Conservation (phyloP, 2,329 filamentous ascomycete genomes). For the Trichoderma sp. region DNA sequence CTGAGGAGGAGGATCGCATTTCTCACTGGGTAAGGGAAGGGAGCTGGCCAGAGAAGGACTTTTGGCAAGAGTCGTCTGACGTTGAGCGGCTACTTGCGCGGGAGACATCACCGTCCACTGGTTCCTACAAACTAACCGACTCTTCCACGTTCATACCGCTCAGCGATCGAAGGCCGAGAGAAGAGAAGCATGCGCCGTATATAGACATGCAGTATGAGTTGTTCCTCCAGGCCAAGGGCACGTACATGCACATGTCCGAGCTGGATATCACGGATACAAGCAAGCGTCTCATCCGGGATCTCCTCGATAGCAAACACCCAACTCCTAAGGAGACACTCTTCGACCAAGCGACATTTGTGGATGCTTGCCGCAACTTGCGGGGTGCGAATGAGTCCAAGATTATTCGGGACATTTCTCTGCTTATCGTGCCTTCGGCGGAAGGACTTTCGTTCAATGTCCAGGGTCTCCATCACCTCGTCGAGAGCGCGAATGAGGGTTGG, state of each 20-base stretch:
- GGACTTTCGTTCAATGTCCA: not conserved
- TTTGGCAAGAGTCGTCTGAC: not conserved
- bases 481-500: no score
- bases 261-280: slow-evolving; percentile 33
- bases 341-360: not conserved
- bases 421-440: no score
- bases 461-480: no score
- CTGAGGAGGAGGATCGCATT: no score
- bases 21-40: slow-evolving; percentile 16
- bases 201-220: slow-evolving; percentile 34
- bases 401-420: not conserved
- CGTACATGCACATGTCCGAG: slow-evolving; percentile 37
- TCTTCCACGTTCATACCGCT: slow-evolving; percentile 27
- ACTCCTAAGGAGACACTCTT: not conserved
- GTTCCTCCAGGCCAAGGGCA: slow-evolving; percentile 39
- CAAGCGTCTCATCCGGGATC: slow-evolving; percentile 27
- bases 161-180: slow-evolving; percentile 39
- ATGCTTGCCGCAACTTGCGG: not conserved
- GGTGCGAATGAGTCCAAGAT: not conserved
- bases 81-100: not conserved
- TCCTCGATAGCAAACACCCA: not conserved
- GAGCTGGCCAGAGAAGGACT: slow-evolving; percentile 16
- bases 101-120: not conserved
- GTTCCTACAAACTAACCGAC: slow-evolving; percentile 11
- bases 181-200: slow-evolving; percentile 39